Evolutionary conservation across 371 early-diverging fungal genomes (phyloP).

Genomic region (Massospora cicadina): DNA sequence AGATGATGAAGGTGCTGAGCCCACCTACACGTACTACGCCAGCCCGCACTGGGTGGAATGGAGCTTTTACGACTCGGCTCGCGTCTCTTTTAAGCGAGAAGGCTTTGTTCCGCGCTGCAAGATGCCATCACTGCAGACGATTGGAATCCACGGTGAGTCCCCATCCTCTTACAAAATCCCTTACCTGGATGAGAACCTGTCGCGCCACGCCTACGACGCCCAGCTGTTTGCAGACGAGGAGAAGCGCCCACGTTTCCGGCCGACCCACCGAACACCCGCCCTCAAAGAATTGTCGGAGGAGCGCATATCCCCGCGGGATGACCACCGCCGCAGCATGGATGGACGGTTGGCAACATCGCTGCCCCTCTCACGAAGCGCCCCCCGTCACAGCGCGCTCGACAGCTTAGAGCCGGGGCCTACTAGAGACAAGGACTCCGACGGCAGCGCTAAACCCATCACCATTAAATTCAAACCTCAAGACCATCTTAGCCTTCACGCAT

Average conservation of each 20-base stretch:
- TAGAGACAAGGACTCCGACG: slow-evolving; percentile 4
- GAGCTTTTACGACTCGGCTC: slow-evolving; percentile 59
- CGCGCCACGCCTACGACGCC: slow-evolving; percentile 14
- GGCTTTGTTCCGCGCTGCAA: slow-evolving; percentile 50
- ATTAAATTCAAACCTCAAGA: slow-evolving; percentile 6
- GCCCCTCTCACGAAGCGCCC: slow-evolving; percentile 9
- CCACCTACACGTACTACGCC: slow-evolving; percentile 34
- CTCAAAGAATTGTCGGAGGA: neutral
- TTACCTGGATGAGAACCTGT: slow-evolving; percentile 16
- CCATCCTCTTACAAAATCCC: slow-evolving; percentile 36
- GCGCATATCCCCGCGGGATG: slow-evolving; percentile 14
- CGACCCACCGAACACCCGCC: slow-evolving; percentile 4
- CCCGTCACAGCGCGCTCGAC: neutral
- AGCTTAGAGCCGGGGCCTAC: neutral
- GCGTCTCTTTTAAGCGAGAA: slow-evolving; percentile 24
- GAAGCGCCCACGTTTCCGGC: slow-evolving; percentile 6
- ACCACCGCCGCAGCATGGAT: neutral
- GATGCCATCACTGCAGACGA: slow-evolving; percentile 70
- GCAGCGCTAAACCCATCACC: slow-evolving; percentile 12
- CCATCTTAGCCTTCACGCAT: neutral
- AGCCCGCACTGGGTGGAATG: slow-evolving; percentile 88
- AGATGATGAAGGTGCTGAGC: slow-evolving; percentile 23
- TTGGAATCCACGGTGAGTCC: slow-evolving; percentile 55
- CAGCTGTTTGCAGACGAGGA: slow-evolving; percentile 1
- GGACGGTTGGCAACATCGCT: slow-evolving; percentile 18